Percentiles rank a stretch among this genome's conserved stretches.
Evolutionary conservation across 139 green algal genomes (phyloP).

Genomic region (Closterium sp.): DNA sequence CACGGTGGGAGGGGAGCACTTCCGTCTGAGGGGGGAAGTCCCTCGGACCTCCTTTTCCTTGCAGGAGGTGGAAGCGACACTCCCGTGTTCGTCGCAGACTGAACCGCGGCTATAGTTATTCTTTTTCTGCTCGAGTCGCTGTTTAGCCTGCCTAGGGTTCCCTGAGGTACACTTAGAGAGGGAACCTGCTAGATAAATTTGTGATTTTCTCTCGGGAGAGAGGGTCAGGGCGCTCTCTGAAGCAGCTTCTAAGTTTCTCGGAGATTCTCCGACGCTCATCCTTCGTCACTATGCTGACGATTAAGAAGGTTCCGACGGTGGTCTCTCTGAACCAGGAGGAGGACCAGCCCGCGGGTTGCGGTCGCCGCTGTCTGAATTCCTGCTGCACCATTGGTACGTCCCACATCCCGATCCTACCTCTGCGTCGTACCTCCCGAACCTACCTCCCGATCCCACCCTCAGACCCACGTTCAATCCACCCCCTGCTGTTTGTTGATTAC

Average conservation of each 20-base stretch:
- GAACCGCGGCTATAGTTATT: background rate
- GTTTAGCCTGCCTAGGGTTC: background rate
- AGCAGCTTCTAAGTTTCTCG: background rate
- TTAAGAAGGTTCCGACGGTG: conserved; percentile 26
- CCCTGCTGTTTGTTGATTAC: background rate
- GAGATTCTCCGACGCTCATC: background rate
- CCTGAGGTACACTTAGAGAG: background rate
- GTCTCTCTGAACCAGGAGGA: conserved; percentile 36
- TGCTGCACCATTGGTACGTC: conserved; percentile 19
- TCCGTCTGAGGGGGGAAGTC: conserved; percentile 29
- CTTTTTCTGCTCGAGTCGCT: background rate
- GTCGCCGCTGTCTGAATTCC: conserved; percentile 28
- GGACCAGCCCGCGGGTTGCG: conserved; percentile 12
- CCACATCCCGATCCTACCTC: no score
- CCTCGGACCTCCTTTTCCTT: conserved; percentile 32
- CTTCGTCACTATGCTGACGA: conserved; percentile 28
- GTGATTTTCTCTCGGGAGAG: no score
- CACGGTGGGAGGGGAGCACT: conserved; percentile 25
- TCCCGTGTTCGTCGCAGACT: background rate
- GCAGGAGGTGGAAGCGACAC: conserved; percentile 11
- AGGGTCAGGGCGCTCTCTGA: background rate
- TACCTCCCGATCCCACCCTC: no score
- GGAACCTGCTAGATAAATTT: background rate
- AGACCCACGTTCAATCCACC: no score
- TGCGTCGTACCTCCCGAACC: no score